Evolutionary conservation across 805 yeast species (phyloP).

Genomic region (Saccharomycopsis lassenensis): DNA sequence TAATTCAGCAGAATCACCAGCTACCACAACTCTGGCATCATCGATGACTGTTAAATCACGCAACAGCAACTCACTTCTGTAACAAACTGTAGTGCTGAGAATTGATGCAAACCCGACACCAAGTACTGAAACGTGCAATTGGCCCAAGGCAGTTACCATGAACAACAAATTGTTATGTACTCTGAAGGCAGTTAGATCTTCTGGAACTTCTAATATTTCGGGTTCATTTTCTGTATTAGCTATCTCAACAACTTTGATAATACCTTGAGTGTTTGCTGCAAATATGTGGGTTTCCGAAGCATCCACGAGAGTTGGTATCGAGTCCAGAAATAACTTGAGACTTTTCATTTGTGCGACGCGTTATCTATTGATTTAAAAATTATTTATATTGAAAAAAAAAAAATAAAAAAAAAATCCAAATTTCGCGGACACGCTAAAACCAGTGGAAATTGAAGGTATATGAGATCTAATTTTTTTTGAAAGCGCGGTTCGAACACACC

Average conservation of each 20-base stretch:
- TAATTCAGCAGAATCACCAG: constrained; percentile 57
- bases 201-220: constrained; percentile 40
- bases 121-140: constrained; percentile 4
- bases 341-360: no score
- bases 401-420: no score
- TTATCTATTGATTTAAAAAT: no score
- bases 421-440: no score
- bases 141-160: constrained; percentile 13
- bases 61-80: constrained; percentile 13
- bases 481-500: no score
- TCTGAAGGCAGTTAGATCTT: constrained; percentile 34
- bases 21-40: constrained; percentile 32
- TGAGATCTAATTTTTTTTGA: no score
- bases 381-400: no score
- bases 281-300: constrained; percentile 27
- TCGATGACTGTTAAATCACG: constrained; percentile 12
- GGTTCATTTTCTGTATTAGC: constrained; percentile 49
- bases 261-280: constrained; percentile 44
- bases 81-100: neutral
- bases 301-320: constrained; percentile 6
- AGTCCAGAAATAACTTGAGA: no score
- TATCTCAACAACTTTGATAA: constrained; percentile 39
- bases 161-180: constrained; percentile 29
- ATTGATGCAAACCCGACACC: neutral
- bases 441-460: no score